phyloP scores from a whole-genome alignment of 768 basidiomycete species.

The Tephrocybe rancida region DNA sequence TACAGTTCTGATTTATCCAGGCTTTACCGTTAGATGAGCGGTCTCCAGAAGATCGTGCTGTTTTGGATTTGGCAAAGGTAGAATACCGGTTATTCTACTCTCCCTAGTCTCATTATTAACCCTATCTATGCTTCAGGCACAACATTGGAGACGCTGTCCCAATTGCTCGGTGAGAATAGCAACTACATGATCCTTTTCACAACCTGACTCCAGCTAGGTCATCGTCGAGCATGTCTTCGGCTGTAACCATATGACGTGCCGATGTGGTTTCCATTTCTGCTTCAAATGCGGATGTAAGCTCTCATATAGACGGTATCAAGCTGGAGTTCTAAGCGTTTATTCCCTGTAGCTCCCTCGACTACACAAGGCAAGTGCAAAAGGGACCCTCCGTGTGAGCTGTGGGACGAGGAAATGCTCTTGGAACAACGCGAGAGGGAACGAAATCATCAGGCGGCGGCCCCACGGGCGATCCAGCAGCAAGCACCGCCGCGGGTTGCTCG shows the following conservation, averaged over 20 bases:
- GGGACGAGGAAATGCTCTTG: conserved; percentile 39
- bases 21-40: conserved; percentile 37
- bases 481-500: background rate
- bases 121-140: conserved; percentile 26
- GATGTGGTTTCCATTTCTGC: conserved; percentile 43
- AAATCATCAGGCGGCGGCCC: conserved; percentile 12
- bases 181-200: background rate
- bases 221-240: conserved; percentile 30
- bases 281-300: conserved; percentile 40
- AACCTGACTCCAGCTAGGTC: conserved; percentile 13
- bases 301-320: background rate
- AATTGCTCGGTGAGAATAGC: conserved; percentile 22
- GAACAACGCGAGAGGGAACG: conserved; percentile 28
- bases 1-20: conserved; percentile 14
- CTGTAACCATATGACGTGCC: conserved; percentile 44
- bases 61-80: conserved; percentile 35
- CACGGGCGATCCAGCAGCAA: background rate
- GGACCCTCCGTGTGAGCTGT: conserved; percentile 34
- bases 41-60: conserved; percentile 38
- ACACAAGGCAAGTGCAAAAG: conserved; percentile 29
- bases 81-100: background rate
- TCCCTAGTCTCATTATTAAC: background rate
- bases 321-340: background rate
- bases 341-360: conserved; percentile 15
- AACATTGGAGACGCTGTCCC: conserved; percentile 43